Base-by-base conservation (phyloP, 2,329 filamentous ascomycete genomes). In the Pseudogymnoascus pannorum region DNA sequence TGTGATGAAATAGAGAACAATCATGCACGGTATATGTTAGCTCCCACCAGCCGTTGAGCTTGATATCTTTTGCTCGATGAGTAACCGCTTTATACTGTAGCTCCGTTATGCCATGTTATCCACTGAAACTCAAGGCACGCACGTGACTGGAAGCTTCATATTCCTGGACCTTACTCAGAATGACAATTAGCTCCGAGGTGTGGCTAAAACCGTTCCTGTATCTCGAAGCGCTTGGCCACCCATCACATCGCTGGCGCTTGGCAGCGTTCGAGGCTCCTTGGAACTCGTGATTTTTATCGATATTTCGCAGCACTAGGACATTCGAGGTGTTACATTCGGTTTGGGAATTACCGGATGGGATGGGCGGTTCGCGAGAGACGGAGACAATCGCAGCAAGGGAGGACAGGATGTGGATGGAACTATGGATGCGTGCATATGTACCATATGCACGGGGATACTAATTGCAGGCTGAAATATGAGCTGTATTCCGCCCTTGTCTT, bases 201-300 rank as follows among this genome's bases (percentile, higher is more conserved):
- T 29, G 24, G n/a, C n/a, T 24, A 51, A 51, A 51, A 51, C 44
- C 44, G 44, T 51, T 51, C 24, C 44, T 31, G 44, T 51, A 29
- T 51, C 44, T 51, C 44, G 44, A 31, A 51, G 44, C 44, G 44
- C 44, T 51, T 51, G 44, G 44, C 44, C 44, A 11, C 2, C 9
- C 44, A 51, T 51, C 44, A 51, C 44, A 31, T 29, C 9, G 44
- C 7, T 7, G 44, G 44, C 44, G 44, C 44, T 18, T 51, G 44
- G 44, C 24, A 51, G 14, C 1, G 44, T 51, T 51, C 24, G 44
- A 51, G 44, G 29, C 44, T 16, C 44, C 24, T 5, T 51, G 44
- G 24, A 51, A 51, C 44, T 18, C n/a, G 16, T 51, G 44, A 51
- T n/a, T 51, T 48, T 51, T 51, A 51, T 51, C 44, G n/a, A 51